Evolutionary conservation across 768 basidiomycete species (phyloP), one percentile per base, ranked within the genome.

Genomic region (Leccinum broughii): DNA sequence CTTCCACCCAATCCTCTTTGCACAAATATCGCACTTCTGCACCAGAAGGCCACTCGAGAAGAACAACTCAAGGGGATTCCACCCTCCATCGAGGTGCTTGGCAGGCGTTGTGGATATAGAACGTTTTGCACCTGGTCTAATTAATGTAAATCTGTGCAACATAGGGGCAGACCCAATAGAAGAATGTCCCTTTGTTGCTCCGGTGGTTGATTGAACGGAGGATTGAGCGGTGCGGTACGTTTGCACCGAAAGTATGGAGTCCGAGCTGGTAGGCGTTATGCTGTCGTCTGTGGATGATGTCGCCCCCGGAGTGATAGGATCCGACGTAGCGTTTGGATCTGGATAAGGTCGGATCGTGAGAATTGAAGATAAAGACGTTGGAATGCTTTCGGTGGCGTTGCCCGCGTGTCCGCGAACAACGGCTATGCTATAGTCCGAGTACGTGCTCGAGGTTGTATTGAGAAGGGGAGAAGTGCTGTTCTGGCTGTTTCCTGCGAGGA

Each of bases 1-100:
- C 71, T 93, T 95, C 87, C 90, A 88, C 13, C 93, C 93, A 41
- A 96, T 78, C 51, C 91, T 78, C 79, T 94, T 95, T 48, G 72
- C 69, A 68, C 93, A 96, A 17, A 93, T 75, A 72, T 92, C 92
- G 66, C 93, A 96, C 70, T 89, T 93, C 53, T 86, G 82, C 3
- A 84, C 84, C 24, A 91, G 72, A 51, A 90, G 74, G 17, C 83
- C 89, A 70, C 86, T 88, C 8, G 85, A 85, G 74, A 93, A 91
- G 68, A 93, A 82, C 60, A 92, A 74, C 55, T 92, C 90, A 28
- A 93, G 77, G 22, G 92, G 90, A 65, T 85, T 89, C 90, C 91
- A 93, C 0, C 81, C 75, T 17, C 70, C 72, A 22, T 77, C 80
- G 4, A 64, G 55, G 54, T 65, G 64, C 28, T 59, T 58, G n/a